phyloP scores from a whole-genome alignment of 2,329 filamentous ascomycete species.

The Fusarium cyanostomum region DNA sequence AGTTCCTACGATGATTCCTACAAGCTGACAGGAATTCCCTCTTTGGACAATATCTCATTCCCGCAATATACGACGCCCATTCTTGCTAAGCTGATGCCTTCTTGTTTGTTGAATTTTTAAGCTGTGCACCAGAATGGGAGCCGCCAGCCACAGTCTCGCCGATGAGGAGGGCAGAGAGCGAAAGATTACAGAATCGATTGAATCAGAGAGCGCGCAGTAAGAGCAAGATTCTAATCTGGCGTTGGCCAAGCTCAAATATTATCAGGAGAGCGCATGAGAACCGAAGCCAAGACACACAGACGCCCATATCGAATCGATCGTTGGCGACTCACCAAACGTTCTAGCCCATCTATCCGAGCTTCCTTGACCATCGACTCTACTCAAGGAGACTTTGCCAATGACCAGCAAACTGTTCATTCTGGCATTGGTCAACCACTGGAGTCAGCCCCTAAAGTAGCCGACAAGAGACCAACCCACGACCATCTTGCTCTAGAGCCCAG shows the following conservation, averaged over 20 bases:
- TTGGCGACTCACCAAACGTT: constrained; percentile 11
- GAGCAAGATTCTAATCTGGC: not conserved
- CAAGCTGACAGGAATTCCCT: not conserved
- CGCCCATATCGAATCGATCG: constrained; percentile 18
- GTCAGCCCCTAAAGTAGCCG: not conserved
- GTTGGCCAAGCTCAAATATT: not conserved
- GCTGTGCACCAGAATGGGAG: not conserved
- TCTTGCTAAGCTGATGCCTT: not conserved
- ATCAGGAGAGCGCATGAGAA: constrained; percentile 4
- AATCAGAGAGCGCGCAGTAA: constrained; percentile 33
- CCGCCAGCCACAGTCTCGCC: not conserved
- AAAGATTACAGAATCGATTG: constrained; percentile 22
- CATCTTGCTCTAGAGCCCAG: too few species aligned
- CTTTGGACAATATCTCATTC: not conserved
- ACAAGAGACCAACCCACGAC: not conserved
- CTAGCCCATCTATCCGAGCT: not conserved
- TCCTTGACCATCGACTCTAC: too few species aligned
- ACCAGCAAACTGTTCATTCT: not conserved
- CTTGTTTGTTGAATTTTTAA: too few species aligned
- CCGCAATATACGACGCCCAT: not conserved
- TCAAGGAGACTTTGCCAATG: not conserved
- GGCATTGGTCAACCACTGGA: rapidly evolving
- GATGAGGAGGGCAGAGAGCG: constrained; percentile 9
- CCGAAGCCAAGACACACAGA: not conserved
- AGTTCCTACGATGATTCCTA: not conserved